phyloP scores from a whole-genome alignment of 257 asterid species.

The Fraxinus cuspidata region DNA sequence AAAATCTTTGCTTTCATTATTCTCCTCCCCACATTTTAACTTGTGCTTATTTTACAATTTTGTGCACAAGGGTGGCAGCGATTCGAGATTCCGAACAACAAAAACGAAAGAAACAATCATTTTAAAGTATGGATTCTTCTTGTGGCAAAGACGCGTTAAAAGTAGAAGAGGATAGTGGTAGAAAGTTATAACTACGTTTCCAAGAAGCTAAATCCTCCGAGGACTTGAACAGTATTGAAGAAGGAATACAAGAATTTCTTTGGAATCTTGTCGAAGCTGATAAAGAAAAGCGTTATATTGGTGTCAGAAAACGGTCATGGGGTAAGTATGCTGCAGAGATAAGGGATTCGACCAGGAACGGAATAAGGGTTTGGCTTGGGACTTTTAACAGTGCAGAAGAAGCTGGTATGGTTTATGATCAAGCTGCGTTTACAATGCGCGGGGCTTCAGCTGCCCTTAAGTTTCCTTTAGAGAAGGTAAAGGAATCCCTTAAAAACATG shows the following conservation, averaged over 20 bases:
- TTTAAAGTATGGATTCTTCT: not conserved
- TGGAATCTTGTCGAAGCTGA: not conserved
- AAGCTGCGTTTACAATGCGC: constrained; percentile 21
- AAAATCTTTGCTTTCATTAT: not conserved
- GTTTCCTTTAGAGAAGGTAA: constrained; percentile 15
- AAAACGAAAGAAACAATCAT: not conserved
- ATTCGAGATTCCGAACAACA: not conserved
- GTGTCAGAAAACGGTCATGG: constrained; percentile 30
- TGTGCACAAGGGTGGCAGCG: not conserved
- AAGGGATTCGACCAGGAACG: constrained; percentile 20
- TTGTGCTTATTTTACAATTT: not conserved
- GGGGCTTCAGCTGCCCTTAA: constrained; percentile 18
- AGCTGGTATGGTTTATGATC: constrained; percentile 28
- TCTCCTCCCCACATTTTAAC: not conserved
- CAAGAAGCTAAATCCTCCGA: not conserved
- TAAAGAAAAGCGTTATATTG: constrained; percentile 16
- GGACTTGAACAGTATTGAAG: not conserved
- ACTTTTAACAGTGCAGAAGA: constrained; percentile 23
- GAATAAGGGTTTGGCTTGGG: constrained; percentile 30
- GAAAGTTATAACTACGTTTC: no score
- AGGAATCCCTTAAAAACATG: constrained; percentile 10
- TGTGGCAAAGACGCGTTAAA: not conserved
- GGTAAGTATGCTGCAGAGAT: constrained; percentile 30
- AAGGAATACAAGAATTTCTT: not conserved
- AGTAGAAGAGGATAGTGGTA: not conserved